These are phyloP conservation scores for Tirmania nivea DNA, from an alignment of 495 filamentous ascomycete genomes.

Conservation along the genomic window DNA sequence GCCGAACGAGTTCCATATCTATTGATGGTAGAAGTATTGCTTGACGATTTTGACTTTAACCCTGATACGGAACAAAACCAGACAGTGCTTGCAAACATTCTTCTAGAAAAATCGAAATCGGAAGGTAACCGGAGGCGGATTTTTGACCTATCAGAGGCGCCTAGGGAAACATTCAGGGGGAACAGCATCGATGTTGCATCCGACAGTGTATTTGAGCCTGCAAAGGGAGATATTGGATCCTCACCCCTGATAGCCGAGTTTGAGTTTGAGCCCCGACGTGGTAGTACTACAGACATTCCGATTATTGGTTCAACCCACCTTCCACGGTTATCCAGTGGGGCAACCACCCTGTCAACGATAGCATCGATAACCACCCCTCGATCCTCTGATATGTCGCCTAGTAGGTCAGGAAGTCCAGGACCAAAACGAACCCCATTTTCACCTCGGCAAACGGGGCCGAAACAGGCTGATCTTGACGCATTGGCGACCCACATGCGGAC, in stretches of 20 bases:
- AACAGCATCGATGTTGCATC: slow-evolving; percentile 23
- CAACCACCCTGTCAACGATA: slow-evolving; percentile 28
- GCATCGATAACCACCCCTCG: slow-evolving; percentile 35
- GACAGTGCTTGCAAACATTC: slow-evolving; percentile 33
- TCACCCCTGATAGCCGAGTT: slow-evolving; percentile 36
- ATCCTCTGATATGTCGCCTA: slow-evolving; percentile 32
- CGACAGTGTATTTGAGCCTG: slow-evolving; percentile 61
- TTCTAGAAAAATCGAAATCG: slow-evolving; percentile 31
- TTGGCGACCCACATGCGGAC: slow-evolving; percentile 61
- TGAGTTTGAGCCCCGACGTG: not conserved
- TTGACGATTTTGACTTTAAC: slow-evolving; percentile 55
- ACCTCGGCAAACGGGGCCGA: not conserved
- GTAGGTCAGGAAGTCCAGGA: slow-evolving; percentile 37
- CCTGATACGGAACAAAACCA: slow-evolving; percentile 43
- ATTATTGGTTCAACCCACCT: slow-evolving; percentile 15
- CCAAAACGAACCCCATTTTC: slow-evolving; percentile 20
- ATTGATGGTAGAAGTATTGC: slow-evolving; percentile 52
- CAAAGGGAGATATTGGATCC: slow-evolving; percentile 46
- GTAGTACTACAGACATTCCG: not conserved
- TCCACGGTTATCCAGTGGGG: slow-evolving; percentile 33
- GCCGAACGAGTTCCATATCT: slow-evolving; percentile 59
- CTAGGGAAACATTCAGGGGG: slow-evolving; percentile 22
- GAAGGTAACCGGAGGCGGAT: slow-evolving; percentile 34
- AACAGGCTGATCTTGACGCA: slow-evolving; percentile 37
- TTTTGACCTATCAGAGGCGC: slow-evolving; percentile 42